Evolutionary conservation across 2,329 filamentous ascomycete genomes (phyloP).

Genomic region (Moelleriella libera): DNA sequence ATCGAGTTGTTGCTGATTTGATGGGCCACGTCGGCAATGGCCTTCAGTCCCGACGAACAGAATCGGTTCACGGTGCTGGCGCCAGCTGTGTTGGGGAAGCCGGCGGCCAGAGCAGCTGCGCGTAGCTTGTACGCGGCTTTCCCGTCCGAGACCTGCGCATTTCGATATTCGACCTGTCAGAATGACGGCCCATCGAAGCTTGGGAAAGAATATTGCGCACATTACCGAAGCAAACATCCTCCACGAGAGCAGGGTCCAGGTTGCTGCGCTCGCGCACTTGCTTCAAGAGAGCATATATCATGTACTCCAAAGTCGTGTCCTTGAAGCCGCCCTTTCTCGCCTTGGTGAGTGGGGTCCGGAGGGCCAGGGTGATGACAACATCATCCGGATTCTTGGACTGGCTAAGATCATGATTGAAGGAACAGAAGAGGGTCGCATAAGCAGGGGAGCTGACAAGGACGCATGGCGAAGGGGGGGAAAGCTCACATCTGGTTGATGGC

Average conservation of each 20-base stretch:
- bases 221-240: conserved; percentile 89
- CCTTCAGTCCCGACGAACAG: conserved; percentile 93
- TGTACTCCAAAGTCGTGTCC: conserved; percentile 78
- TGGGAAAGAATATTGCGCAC: conserved; percentile 27
- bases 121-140: conserved; percentile 87
- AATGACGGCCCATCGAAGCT: neutral
- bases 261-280: conserved; percentile 58
- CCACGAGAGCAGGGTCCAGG: conserved; percentile 65
- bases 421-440: neutral
- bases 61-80: conserved; percentile 84
- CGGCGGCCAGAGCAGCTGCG: conserved; percentile 76
- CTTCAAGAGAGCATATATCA: conserved; percentile 73
- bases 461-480: neutral
- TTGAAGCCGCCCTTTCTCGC: conserved; percentile 88
- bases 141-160: conserved; percentile 55
- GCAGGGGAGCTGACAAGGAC: too few relatives aligned
- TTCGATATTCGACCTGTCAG: neutral
- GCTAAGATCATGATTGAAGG: conserved; percentile 26
- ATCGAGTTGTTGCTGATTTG: conserved; percentile 71
- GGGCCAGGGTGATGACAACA: conserved; percentile 85
- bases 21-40: conserved; percentile 87
- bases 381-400: conserved; percentile 90
- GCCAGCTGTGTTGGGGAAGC: conserved; percentile 79
- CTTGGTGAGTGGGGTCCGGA: conserved; percentile 82
- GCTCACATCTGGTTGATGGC: conserved; percentile 66